Evolutionary conservation across 805 yeast species (phyloP).

Genomic region (Cephaloascus albidus): DNA sequence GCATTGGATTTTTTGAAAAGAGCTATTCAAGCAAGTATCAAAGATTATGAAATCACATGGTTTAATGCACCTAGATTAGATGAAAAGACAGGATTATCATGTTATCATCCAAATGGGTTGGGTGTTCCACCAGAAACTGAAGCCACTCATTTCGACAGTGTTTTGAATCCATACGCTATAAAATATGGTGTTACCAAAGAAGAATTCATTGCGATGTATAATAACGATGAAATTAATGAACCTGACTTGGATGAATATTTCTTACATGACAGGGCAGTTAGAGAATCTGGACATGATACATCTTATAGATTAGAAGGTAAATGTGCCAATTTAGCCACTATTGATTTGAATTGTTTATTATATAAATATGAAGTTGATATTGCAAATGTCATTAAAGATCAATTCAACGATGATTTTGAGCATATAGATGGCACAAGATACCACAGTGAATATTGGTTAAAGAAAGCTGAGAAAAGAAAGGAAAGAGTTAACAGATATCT

Average conservation of each 20-base stretch:
- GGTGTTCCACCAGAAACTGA: constrained; percentile 99
- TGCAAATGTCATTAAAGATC: constrained; percentile 46
- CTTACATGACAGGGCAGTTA: constrained; percentile 85
- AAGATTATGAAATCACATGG: constrained; percentile 84
- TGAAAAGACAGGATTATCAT: constrained; percentile 64
- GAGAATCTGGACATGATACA: constrained; percentile 97
- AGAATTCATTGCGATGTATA: constrained; percentile 57
- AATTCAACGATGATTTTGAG: constrained; percentile 41
- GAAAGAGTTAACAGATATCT: constrained; percentile 51
- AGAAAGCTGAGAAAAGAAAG: constrained; percentile 47
- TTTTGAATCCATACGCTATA: constrained; percentile 57
- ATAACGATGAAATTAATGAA: constrained; percentile 53
- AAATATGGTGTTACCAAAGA: constrained; percentile 52
- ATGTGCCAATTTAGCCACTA: constrained; percentile 84
- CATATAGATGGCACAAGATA: constrained; percentile 5
- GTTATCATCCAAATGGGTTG: constrained; percentile 81
- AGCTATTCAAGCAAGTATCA: constrained; percentile 70
- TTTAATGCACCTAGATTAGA: constrained; percentile 65
- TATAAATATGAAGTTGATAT: constrained; percentile 90
- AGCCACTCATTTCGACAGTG: constrained; percentile 71
- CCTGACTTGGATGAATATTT: constrained; percentile 85
- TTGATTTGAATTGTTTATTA: constrained; percentile 77
- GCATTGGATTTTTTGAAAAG: constrained; percentile 55
- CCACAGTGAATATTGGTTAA: constrained; percentile 42
- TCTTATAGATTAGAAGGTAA: constrained; percentile 82